A percentile compares a stretch with the other conserved stretches of the same genome.
phyloP scores from a whole-genome alignment of 2,329 filamentous ascomycete genomes.

The Pseudocercospora vitis region DNA sequence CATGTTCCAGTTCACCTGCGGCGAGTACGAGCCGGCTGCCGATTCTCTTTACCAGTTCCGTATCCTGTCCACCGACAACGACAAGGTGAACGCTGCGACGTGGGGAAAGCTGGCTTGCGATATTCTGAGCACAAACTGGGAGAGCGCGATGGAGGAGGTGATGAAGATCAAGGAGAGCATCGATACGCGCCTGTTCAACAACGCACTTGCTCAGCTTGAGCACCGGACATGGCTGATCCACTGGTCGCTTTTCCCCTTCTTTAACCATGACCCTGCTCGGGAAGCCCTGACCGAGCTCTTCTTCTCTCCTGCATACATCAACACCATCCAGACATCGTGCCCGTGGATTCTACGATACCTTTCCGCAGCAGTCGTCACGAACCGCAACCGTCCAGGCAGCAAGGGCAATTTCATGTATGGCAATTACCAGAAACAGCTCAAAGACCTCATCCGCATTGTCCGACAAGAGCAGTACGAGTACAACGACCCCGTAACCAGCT shows the following conservation, averaged over 20 bases:
- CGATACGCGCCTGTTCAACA: conserved; percentile 93
- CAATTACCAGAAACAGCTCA: conserved; percentile 97
- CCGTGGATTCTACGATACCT: conserved; percentile 96
- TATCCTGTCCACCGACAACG: conserved; percentile 95
- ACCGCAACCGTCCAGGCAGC: conserved; percentile 72
- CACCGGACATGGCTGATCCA: conserved; percentile 97
- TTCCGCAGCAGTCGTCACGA: conserved; percentile 90
- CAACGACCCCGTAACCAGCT: conserved; percentile 90
- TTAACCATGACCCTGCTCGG: conserved; percentile 91
- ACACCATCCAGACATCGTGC: conserved; percentile 97
- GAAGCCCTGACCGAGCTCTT: conserved; percentile 92
- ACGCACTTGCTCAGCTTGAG: conserved; percentile 90
- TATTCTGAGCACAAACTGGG: conserved; percentile 94
- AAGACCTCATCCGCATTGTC: conserved; percentile 93
- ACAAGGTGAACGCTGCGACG: conserved; percentile 91
- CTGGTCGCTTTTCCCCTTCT: conserved; percentile 98
- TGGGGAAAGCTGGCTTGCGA: conserved; percentile 98
- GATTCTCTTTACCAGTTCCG: conserved; percentile 97
- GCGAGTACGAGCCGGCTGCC: conserved; percentile 84
- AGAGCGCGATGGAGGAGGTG: conserved; percentile 85
- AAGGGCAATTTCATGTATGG: conserved; percentile 93
- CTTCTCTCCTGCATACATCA: conserved; percentile 97
- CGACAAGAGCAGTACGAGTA: conserved; percentile 98
- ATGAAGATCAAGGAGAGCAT: conserved; percentile 89
- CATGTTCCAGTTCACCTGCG: conserved; percentile 96